These are phyloP conservation scores for Neoarthrinium moseri DNA, from an alignment of 2,329 filamentous ascomycete species.

Conservation along the genomic window DNA sequence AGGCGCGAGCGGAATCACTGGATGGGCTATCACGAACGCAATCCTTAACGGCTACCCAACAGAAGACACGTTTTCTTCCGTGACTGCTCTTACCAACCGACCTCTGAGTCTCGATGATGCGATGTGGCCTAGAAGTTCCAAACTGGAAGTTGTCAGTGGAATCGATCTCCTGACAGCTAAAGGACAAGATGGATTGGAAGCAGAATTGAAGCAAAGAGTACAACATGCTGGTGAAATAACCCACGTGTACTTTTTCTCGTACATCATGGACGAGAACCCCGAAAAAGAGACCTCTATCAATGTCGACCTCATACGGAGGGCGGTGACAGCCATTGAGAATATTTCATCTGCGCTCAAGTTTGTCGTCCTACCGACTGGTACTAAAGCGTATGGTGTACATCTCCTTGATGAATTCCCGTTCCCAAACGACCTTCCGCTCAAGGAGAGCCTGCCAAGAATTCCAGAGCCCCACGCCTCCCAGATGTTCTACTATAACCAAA, in stretches of 20 bases:
- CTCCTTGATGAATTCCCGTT: conserved; percentile 27
- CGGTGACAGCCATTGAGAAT: conserved; percentile 34
- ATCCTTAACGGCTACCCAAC: conserved; percentile 8
- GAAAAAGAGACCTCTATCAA: conserved; percentile 32
- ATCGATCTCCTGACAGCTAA: conserved; percentile 30
- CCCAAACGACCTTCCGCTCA: conserved; percentile 24
- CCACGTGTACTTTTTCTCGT: conserved; percentile 42
- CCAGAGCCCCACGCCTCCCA: conserved; percentile 38
- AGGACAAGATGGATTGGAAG: conserved; percentile 27
- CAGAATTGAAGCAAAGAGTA: conserved; percentile 31
- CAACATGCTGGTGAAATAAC: conserved; percentile 35
- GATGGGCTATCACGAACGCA: conserved; percentile 10
- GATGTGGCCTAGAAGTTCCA: conserved; percentile 26
- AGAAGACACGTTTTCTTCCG: conserved; percentile 4
- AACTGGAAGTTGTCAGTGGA: conserved; percentile 32
- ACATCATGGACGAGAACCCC: conserved; percentile 32
- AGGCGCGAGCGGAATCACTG: conserved; percentile 12
- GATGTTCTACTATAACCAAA: conserved; percentile 46
- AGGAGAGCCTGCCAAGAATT: conserved; percentile 37
- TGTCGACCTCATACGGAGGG: conserved; percentile 34
- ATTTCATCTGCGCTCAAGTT: conserved; percentile 36
- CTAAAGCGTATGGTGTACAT: conserved; percentile 36
- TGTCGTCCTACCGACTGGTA: conserved; percentile 39
- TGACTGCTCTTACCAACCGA: conserved; percentile 9
- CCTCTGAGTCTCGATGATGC: conserved; percentile 2